phyloP scores from a whole-genome alignment of 2,329 filamentous ascomycete species.

The Leptographium galeiforme region DNA sequence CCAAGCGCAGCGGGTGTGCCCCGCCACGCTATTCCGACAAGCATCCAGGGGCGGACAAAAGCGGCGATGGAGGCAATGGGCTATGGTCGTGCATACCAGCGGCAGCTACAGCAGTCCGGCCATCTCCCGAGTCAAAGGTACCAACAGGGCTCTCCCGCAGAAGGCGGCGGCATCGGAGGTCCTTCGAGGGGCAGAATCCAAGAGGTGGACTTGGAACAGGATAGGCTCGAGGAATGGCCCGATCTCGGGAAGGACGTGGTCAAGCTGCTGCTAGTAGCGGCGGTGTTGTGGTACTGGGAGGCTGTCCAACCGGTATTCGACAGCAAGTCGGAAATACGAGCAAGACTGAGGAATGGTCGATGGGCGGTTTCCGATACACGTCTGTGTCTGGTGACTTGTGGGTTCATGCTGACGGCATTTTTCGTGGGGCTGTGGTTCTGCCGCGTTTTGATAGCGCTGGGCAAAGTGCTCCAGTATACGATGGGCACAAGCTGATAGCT shows the following conservation, averaged over 20 bases:
- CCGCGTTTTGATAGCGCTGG: conserved; percentile 7
- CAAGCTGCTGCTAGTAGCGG: conserved; percentile 11
- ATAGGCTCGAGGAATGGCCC: neutral
- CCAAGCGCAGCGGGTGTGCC: conserved; percentile 7
- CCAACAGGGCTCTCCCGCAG: neutral
- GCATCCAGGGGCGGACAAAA: too few relatives aligned
- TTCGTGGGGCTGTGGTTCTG: conserved; percentile 13
- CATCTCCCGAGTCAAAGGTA: neutral
- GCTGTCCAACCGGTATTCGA: conserved; percentile 26
- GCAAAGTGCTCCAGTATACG: neutral
- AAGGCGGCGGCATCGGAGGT: conserved; percentile 11
- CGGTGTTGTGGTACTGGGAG: conserved; percentile 18
- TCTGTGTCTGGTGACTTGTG: conserved; percentile 15
- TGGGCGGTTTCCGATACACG: conserved; percentile 16
- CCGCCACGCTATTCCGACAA: neutral
- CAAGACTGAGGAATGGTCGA: conserved; percentile 12
- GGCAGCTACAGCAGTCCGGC: neutral
- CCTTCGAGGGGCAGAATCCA: conserved; percentile 2
- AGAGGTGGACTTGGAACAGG: neutral
- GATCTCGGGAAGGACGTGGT: conserved; percentile 1
- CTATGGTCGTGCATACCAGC: neutral
- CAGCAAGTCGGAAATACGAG: conserved; percentile 21
- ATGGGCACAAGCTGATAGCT: neutral
- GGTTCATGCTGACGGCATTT: conserved; percentile 14
- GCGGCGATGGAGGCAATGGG: neutral